Evolutionary conservation across 2,329 filamentous ascomycete genomes (phyloP).

Genomic region (Microcyclospora tardicrescens): DNA sequence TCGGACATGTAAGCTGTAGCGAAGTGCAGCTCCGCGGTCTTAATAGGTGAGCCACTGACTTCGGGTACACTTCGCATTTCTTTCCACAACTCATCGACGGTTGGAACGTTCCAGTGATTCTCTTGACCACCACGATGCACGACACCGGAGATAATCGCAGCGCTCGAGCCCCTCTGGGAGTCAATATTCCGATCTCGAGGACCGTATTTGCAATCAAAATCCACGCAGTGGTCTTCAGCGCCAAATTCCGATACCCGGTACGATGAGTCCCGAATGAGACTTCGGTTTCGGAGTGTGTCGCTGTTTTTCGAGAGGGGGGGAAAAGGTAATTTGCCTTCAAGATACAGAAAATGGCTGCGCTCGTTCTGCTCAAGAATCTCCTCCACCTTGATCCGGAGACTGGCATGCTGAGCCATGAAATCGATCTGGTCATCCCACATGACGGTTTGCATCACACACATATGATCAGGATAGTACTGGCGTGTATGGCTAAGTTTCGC

Average conservation of each 20-base stretch:
- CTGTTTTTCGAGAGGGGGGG: conserved; percentile 7
- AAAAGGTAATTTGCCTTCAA: neutral
- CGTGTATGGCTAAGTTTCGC: conserved; percentile 23
- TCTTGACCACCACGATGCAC: conserved; percentile 1
- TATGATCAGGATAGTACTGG: conserved; percentile 32
- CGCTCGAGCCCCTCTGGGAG: conserved; percentile 2
- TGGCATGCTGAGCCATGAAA: conserved; percentile 30
- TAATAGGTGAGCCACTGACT: neutral
- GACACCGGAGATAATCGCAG: conserved; percentile 2
- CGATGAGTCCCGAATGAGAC: neutral
- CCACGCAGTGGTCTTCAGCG: conserved; percentile 16
- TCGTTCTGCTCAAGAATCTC: conserved; percentile 12
- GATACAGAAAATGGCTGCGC: neutral
- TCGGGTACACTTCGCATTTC: neutral
- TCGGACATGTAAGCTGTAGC: conserved; percentile 2
- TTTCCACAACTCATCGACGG: conserved; percentile 1
- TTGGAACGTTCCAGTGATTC: conserved; percentile 1
- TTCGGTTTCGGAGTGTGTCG: neutral
- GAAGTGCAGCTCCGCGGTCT: conserved; percentile 3
- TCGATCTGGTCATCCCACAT: conserved; percentile 30
- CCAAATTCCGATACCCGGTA: conserved; percentile 14
- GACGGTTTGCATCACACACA: conserved; percentile 32
- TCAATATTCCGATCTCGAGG: conserved; percentile 4
- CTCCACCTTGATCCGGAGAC: conserved; percentile 13
- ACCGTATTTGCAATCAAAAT: conserved; percentile 15